Percentiles rank a stretch among this genome's conserved stretches.
Evolutionary conservation across 805 yeast genomes (phyloP).

Genomic region (Starmera amethionina): DNA sequence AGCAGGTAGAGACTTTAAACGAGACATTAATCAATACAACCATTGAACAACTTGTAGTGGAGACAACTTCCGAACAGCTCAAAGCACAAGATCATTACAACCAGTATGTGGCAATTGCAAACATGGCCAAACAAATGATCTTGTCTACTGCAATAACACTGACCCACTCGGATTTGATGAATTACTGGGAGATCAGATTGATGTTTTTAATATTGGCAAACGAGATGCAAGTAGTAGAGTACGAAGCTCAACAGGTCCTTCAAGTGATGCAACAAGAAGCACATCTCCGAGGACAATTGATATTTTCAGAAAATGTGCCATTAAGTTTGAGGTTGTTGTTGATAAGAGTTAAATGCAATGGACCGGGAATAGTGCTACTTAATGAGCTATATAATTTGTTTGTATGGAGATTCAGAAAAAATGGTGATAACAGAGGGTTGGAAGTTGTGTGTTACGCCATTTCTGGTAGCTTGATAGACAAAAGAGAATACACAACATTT

Average conservation of each 20-base stretch:
- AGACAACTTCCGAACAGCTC: no score
- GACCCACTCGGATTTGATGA: no score
- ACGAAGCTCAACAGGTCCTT: constrained; percentile 14
- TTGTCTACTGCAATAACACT: no score
- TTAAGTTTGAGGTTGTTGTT: constrained; percentile 12
- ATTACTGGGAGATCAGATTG: constrained; percentile 17
- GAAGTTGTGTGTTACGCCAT: constrained; percentile 12
- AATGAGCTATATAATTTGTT: constrained; percentile 7
- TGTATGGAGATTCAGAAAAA: constrained; percentile 4
- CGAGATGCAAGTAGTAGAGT: constrained; percentile 16
- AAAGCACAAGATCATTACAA: no score
- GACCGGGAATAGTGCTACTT: constrained; percentile 10
- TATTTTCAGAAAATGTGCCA: constrained; percentile 12
- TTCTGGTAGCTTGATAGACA: constrained; percentile 17
- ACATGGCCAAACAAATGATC: no score
- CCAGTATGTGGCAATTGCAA: no score
- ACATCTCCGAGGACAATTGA: background rate
- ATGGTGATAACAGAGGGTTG: background rate
- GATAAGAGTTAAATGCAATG: constrained; percentile 14
- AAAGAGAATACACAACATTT: constrained; percentile 19
- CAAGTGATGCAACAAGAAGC: constrained; percentile 5
- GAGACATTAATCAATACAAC: no score
- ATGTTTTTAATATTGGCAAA: constrained; percentile 10
- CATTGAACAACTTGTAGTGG: no score
- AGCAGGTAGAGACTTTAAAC: no score